phyloP scores from a whole-genome alignment of 306 rosid species.

The Cicer pinnatifidum region DNA sequence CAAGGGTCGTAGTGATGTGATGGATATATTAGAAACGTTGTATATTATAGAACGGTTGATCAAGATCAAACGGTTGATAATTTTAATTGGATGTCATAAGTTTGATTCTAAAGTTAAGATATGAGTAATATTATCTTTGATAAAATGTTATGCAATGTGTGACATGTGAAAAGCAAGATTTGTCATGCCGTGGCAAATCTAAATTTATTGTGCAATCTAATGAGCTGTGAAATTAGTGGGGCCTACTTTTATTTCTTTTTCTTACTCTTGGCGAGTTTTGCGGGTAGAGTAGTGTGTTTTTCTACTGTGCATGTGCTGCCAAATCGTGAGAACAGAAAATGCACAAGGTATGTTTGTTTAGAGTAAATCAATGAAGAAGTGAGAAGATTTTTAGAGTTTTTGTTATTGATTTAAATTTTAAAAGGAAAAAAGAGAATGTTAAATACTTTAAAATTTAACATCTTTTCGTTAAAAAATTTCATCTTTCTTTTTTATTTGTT shows the following conservation, averaged over 20 bases:
- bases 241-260: not conserved
- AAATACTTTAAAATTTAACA: too few species aligned
- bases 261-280: constrained; percentile 11
- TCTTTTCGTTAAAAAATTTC: too few species aligned
- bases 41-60: not conserved
- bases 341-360: not conserved
- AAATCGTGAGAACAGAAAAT: constrained; percentile 4
- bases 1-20: constrained; percentile 40
- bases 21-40: not conserved
- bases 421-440: too few species aligned
- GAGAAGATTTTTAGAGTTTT: too few species aligned
- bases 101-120: not conserved
- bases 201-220: not conserved
- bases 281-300: constrained; percentile 29
- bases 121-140: not conserved
- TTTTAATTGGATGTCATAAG: not conserved
- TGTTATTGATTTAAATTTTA: too few species aligned
- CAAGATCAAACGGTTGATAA: not conserved
- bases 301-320: constrained; percentile 4
- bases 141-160: not conserved
- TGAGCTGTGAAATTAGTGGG: constrained; percentile 40
- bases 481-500: too few species aligned
- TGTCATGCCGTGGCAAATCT: not conserved
- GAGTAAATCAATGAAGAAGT: too few species aligned
- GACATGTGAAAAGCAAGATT: not conserved